phyloP scores from a whole-genome alignment of 2,329 filamentous ascomycete species.

The Dothideomycetidae sp. region DNA sequence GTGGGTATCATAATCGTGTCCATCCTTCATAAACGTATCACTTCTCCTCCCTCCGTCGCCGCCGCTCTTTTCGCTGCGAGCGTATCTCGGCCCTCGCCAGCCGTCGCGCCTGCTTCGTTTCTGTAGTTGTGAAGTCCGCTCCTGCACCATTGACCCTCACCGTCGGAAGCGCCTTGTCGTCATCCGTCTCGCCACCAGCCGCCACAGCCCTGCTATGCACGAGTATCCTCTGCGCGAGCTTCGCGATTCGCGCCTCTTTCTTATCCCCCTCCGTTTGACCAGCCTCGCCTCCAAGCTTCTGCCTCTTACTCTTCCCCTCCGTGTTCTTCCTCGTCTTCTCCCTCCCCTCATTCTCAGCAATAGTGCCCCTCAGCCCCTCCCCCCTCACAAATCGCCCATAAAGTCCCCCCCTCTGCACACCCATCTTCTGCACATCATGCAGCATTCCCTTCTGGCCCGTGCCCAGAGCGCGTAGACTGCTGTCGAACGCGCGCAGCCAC shows the following conservation, averaged over 20 bases:
- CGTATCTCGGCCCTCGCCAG: constrained; percentile 12
- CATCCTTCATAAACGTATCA: too few relatives aligned
- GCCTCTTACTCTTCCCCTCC: background rate
- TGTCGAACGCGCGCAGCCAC: constrained; percentile 94
- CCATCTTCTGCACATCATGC: constrained; percentile 33
- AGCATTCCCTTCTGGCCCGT: constrained; percentile 45
- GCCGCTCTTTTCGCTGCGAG: background rate
- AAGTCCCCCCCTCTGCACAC: constrained; percentile 41
- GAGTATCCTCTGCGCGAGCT: background rate
- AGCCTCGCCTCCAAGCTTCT: background rate
- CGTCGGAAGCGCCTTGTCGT: constrained; percentile 10
- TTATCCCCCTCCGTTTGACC: background rate
- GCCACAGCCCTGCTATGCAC: background rate
- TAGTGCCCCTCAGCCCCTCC: constrained; percentile 59
- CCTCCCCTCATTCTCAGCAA: background rate
- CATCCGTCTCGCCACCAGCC: constrained; percentile 1
- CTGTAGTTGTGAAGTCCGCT: constrained; percentile 10
- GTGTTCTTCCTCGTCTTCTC: background rate
- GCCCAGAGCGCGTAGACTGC: constrained; percentile 65
- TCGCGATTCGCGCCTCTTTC: constrained; percentile 2
- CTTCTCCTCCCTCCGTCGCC: constrained; percentile 9
- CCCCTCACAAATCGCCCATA: constrained; percentile 80
- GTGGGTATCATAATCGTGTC: too few relatives aligned
- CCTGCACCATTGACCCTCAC: constrained; percentile 7
- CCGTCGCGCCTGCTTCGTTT: constrained; percentile 12